A percentile compares a stretch with the other conserved stretches of the same genome.
phyloP scores from a whole-genome alignment of 2,329 filamentous ascomycete species.

The Botryotinia calthae region DNA sequence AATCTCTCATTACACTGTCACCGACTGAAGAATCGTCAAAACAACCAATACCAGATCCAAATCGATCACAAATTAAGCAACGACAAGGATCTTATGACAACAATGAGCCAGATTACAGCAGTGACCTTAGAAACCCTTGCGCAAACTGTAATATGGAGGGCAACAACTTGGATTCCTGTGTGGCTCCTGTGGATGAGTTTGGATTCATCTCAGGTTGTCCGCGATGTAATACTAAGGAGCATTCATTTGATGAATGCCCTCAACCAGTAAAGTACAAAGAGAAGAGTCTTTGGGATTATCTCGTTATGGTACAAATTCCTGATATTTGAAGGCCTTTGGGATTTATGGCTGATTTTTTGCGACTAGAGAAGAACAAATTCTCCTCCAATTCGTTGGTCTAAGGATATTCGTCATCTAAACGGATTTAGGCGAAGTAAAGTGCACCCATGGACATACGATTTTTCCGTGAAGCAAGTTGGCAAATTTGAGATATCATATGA shows the following conservation, averaged over 20 bases:
- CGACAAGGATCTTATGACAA: not conserved
- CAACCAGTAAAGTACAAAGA: accelerated
- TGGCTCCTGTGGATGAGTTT: slow-evolving; percentile 4
- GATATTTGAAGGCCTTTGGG: not conserved
- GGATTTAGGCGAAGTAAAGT: not conserved
- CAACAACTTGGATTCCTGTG: not conserved
- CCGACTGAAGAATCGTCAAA: not conserved
- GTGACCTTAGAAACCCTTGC: not conserved
- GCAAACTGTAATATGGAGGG: not conserved
- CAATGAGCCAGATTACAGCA: not conserved
- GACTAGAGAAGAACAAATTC: not conserved
- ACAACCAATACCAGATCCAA: too few species aligned
- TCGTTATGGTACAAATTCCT: not conserved
- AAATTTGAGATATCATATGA: not conserved
- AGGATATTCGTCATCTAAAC: not conserved
- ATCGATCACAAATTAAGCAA: not conserved
- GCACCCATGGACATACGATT: not conserved
- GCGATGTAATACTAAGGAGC: not conserved
- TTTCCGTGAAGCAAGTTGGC: not conserved
- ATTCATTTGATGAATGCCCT: not conserved
- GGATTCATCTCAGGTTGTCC: slow-evolving; percentile 9
- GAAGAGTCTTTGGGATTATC: not conserved
- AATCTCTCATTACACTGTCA: not conserved
- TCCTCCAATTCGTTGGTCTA: slow-evolving; percentile 2
- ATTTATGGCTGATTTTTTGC: not conserved